Conservation (phyloP, 768 basidiomycete genomes). For the Hericium rajendrae region DNA sequence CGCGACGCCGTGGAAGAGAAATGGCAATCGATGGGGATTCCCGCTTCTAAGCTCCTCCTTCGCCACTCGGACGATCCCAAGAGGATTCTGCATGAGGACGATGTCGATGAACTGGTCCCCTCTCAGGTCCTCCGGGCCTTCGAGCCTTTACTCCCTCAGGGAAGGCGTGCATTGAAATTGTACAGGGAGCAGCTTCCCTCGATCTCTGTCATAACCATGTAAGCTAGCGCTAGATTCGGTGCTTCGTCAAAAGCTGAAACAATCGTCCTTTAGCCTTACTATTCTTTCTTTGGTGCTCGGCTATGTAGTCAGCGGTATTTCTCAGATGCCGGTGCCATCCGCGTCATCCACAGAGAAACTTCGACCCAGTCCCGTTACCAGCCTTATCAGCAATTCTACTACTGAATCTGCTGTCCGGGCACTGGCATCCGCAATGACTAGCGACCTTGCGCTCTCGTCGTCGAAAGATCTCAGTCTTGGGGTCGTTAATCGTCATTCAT, state of each 20-base stretch:
- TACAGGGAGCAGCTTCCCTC: slow-evolving; percentile 37
- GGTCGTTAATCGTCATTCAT: slow-evolving; percentile 2
- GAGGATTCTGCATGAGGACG: slow-evolving; percentile 6
- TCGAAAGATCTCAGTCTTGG: slow-evolving; percentile 6
- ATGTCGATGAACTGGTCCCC: slow-evolving; percentile 6
- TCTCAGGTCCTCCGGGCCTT: slow-evolving; percentile 9
- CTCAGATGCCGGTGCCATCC: slow-evolving; percentile 25
- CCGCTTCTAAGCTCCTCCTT: slow-evolving; percentile 17
- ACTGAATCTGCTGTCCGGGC: not conserved
- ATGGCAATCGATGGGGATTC: slow-evolving; percentile 21
- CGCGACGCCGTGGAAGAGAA: slow-evolving; percentile 22
- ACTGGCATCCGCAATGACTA: slow-evolving; percentile 6
- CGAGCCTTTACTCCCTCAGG: slow-evolving; percentile 9
- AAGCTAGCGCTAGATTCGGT: slow-evolving; percentile 20
- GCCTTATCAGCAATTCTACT: not conserved
- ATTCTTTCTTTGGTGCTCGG: slow-evolving; percentile 60
- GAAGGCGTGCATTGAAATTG: slow-evolving; percentile 19
- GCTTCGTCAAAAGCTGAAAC: not conserved
- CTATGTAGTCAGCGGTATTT: slow-evolving; percentile 29
- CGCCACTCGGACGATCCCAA: slow-evolving; percentile 20
- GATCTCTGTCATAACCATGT: slow-evolving; percentile 58
- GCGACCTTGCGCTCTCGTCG: slow-evolving; percentile 8
- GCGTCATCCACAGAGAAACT: slow-evolving; percentile 17
- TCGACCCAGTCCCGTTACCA: not conserved
- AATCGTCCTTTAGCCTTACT: slow-evolving; percentile 41